Conservation (phyloP, 2,329 filamentous ascomycete genomes). For the Neofusicoccum laricinum region DNA sequence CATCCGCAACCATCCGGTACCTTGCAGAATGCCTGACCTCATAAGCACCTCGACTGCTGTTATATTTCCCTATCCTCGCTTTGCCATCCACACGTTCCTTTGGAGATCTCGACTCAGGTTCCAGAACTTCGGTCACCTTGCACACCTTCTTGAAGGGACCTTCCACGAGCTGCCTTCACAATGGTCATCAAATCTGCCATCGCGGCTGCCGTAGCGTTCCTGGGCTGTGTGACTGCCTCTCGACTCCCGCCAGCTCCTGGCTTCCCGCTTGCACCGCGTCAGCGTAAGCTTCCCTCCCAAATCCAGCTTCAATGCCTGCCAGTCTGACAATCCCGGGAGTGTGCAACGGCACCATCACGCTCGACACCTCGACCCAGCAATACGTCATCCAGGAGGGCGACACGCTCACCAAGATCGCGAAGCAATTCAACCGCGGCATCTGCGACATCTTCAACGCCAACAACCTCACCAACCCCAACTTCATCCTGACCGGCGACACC, state of each 20-base stretch:
- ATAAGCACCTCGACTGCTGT: neutral
- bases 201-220: neutral
- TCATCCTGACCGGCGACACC: slow-evolving; percentile 9
- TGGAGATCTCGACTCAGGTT: neutral
- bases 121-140: neutral
- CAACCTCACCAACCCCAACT: slow-evolving; percentile 9
- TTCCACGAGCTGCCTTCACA: neutral
- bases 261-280: neutral
- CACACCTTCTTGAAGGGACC: neutral
- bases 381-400: slow-evolving; percentile 11
- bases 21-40: neutral
- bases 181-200: neutral
- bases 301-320: neutral
- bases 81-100: neutral
- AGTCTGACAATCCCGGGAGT: neutral
- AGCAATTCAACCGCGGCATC: slow-evolving; percentile 9
- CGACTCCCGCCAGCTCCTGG: neutral
- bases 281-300: neutral
- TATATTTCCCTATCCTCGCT: neutral
- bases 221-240: neutral
- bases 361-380: slow-evolving; percentile 3
- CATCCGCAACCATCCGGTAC: slow-evolving; percentile 2
- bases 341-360: slow-evolving; percentile 1
- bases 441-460: slow-evolving; percentile 19
- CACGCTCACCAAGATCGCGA: slow-evolving; percentile 17